Conservation (phyloP, 1,139 yeast species). For the Suhomyces choctaworum region DNA sequence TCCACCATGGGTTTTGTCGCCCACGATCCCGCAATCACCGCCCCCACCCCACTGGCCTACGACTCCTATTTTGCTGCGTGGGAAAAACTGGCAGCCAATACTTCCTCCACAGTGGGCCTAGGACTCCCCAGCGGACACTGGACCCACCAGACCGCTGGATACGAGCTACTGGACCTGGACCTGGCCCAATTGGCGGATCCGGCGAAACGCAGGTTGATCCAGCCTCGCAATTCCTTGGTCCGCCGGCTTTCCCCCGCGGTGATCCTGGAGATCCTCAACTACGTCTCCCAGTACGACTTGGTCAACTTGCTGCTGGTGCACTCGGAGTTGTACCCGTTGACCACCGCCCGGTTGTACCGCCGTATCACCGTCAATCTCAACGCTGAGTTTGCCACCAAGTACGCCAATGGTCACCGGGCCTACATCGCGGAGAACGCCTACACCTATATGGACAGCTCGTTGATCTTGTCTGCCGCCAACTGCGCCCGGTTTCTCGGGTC, state of each 20-base stretch:
- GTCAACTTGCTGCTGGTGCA: conserved; percentile 29
- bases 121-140: too few species aligned
- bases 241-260: conserved; percentile 17
- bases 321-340: conserved; percentile 24
- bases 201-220: conserved; percentile 3
- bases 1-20: not conserved
- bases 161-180: too few species aligned
- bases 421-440: conserved; percentile 35
- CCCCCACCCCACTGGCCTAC: not conserved
- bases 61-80: conserved; percentile 1
- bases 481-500: conserved; percentile 24
- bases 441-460: conserved; percentile 32
- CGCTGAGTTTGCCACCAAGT: conserved; percentile 31
- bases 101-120: too few species aligned
- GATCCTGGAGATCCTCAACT: conserved; percentile 17
- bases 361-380: conserved; percentile 35
- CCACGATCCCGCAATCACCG: not conserved
- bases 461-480: conserved; percentile 24
- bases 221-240: conserved; percentile 13
- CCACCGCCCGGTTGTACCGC: conserved; percentile 29
- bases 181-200: not conserved
- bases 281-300: conserved; percentile 38
- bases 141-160: too few species aligned
- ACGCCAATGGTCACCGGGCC: conserved; percentile 14
- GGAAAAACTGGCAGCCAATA: conserved; percentile 1